Conservation (phyloP, 1,139 yeast genomes). For the Suhomyces taliae region DNA sequence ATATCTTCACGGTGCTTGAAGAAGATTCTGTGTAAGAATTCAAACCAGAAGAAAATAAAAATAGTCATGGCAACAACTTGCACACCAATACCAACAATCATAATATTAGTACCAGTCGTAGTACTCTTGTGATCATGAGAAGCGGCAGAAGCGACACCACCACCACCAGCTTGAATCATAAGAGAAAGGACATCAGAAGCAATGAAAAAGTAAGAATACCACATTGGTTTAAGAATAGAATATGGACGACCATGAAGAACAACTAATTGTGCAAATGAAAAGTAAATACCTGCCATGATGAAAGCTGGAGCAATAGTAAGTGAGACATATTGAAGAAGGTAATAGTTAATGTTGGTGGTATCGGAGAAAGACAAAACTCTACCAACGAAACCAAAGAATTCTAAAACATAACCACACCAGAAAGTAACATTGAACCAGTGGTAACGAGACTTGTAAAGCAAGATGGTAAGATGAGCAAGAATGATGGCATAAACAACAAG, state of each 20-base stretch:
- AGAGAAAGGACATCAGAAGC: constrained; percentile 67
- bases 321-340: constrained; percentile 64
- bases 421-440: constrained; percentile 75
- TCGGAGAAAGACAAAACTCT: constrained; percentile 48
- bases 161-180: constrained; percentile 78
- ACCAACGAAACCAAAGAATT: constrained; percentile 71
- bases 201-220: constrained; percentile 70
- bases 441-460: constrained; percentile 48
- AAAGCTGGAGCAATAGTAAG: constrained; percentile 86
- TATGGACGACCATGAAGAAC: constrained; percentile 65
- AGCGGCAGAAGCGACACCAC: constrained; percentile 70
- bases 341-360: constrained; percentile 44
- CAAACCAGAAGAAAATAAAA: constrained; percentile 58
- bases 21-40: constrained; percentile 50
- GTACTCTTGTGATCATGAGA: constrained; percentile 37
- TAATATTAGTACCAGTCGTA: constrained; percentile 63
- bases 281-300: constrained; percentile 85
- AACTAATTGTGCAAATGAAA: constrained; percentile 69
- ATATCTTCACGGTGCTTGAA: constrained; percentile 28
- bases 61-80: constrained; percentile 75
- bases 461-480: constrained; percentile 22
- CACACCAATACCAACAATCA: constrained; percentile 79
- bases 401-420: constrained; percentile 60
- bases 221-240: constrained; percentile 69
- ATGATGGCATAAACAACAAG: constrained; percentile 26